Conservation (phyloP, 331 rosid species). For the Malus hybrid region DNA sequence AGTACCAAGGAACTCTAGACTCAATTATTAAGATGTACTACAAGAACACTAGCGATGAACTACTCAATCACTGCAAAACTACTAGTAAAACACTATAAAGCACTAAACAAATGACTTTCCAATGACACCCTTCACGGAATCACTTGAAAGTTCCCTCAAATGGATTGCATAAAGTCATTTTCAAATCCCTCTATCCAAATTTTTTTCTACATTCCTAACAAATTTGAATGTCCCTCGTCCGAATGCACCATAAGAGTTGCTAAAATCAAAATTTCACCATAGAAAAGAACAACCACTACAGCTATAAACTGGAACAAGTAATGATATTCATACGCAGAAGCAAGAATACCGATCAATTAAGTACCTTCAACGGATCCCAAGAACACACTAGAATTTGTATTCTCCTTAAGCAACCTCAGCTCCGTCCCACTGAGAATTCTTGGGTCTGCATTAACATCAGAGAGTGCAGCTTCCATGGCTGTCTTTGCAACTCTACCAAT, state of each 20-base stretch:
- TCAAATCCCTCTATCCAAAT: neutral
- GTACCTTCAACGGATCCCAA: conserved; percentile 77
- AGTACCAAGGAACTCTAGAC: neutral
- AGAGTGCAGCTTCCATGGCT: conserved; percentile 69
- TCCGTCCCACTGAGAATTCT: conserved; percentile 48
- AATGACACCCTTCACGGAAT: neutral
- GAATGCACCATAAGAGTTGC: neutral
- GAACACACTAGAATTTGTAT: conserved; percentile 59
- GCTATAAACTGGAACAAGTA: neutral
- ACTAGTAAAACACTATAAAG: neutral
- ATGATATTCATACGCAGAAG: neutral
- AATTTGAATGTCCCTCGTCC: neutral
- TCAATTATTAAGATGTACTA: neutral
- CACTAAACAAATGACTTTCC: neutral
- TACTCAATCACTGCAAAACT: neutral
- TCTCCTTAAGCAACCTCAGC: conserved; percentile 36
- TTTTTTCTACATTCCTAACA: neutral
- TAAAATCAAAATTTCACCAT: neutral
- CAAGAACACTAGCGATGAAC: neutral
- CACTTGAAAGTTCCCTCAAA: neutral
- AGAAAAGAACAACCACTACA: neutral
- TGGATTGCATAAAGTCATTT: neutral
- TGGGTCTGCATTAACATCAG: conserved; percentile 65
- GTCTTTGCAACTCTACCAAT: conserved; percentile 65
- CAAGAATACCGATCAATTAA: neutral